Evolutionary conservation across 768 basidiomycete genomes (phyloP).

Genomic region (Cyathus striatus): DNA sequence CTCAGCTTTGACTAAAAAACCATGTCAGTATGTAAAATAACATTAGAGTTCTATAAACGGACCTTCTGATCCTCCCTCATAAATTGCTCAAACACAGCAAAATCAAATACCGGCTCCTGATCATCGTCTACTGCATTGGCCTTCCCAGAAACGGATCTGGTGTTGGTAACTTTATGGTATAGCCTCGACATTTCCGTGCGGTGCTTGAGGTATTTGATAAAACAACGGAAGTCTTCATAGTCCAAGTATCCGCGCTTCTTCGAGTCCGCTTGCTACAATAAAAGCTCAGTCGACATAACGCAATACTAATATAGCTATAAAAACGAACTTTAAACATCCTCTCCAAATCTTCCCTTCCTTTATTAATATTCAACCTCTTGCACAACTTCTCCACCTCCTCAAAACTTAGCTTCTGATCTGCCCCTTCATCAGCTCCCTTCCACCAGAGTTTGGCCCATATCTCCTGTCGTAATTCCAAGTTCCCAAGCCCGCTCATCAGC

Average conservation of each 20-base stretch:
- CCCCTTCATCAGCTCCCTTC: constrained; percentile 63
- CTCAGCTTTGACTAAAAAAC: constrained; percentile 28
- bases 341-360: constrained; percentile 45
- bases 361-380: constrained; percentile 61
- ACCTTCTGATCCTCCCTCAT: not conserved
- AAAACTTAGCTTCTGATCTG: constrained; percentile 61
- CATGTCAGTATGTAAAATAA: not conserved
- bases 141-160: too few species aligned
- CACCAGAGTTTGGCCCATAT: constrained; percentile 83
- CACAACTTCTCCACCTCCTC: constrained; percentile 72
- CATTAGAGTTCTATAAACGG: too few species aligned
- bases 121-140: constrained; percentile 1
- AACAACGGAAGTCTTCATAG: constrained; percentile 73
- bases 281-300: not conserved
- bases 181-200: constrained; percentile 77
- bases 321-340: constrained; percentile 52
- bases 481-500: constrained; percentile 63
- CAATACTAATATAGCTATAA: not conserved
- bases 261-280: constrained; percentile 58
- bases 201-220: constrained; percentile 80
- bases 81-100: constrained; percentile 1
- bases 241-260: constrained; percentile 56
- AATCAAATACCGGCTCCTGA: not conserved
- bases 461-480: constrained; percentile 56
- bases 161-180: constrained; percentile 44